phyloP scores from a whole-genome alignment of 306 rosid species.

The Gastrolobium bilobum region DNA sequence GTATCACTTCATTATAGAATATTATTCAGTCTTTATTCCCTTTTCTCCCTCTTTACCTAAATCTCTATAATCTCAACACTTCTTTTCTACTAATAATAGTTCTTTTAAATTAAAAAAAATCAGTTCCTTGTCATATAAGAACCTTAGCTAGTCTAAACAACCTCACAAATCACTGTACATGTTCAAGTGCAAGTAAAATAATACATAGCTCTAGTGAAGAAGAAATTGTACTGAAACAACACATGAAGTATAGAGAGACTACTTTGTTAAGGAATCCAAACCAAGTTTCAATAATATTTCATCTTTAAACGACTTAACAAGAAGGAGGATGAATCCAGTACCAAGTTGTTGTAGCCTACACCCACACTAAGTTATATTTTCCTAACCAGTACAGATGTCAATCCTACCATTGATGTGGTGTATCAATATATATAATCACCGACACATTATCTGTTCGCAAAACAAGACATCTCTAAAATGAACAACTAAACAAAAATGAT shows the following conservation, averaged over 20 bases:
- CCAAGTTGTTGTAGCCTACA: not conserved
- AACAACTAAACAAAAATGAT: not conserved
- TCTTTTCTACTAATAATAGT: not conserved
- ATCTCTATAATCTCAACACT: too few relatives aligned
- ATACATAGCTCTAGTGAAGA: not conserved
- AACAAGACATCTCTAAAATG: slow-evolving; percentile 4
- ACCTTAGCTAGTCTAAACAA: not conserved
- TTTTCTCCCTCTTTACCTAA: too few relatives aligned
- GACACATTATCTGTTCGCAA: not conserved
- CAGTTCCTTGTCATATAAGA: not conserved
- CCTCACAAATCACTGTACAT: slow-evolving; percentile 10
- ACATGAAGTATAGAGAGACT: slow-evolving; percentile 8
- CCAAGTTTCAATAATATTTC: slow-evolving; percentile 1
- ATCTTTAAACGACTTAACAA: not conserved
- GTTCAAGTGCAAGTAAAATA: not conserved
- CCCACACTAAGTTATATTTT: not conserved
- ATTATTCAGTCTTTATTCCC: too few relatives aligned
- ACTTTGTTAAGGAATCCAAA: slow-evolving; percentile 11
- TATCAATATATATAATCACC: too few relatives aligned
- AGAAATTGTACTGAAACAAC: slow-evolving; percentile 1
- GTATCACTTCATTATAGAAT: too few relatives aligned
- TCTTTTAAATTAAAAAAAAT: not conserved
- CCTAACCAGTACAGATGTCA: not conserved
- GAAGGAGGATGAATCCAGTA: not conserved
- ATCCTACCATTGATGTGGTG: slow-evolving; percentile 9